These are phyloP conservation scores for Boletus smithii DNA, from an alignment of 1,284 basidiomycete species.

Conservation along the genomic window DNA sequence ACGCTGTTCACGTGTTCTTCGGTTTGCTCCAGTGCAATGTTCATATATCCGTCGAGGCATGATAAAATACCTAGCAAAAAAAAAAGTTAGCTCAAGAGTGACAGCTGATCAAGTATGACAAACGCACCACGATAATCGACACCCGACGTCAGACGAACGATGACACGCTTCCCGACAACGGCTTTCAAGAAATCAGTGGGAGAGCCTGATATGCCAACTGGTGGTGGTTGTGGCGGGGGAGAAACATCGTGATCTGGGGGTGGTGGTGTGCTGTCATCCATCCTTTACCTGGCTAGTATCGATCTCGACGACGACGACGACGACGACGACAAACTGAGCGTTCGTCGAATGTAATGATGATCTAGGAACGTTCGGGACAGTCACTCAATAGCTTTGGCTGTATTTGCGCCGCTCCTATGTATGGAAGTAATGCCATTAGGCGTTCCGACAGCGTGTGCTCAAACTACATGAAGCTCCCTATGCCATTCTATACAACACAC, in stretches of 20 bases:
- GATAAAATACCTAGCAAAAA: slow-evolving; percentile 85
- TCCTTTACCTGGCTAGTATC: slow-evolving; percentile 4
- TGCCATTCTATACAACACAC: slow-evolving; percentile 14
- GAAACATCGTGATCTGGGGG: slow-evolving; percentile 32
- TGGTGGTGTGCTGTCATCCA: slow-evolving; percentile 32
- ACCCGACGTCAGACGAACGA: slow-evolving; percentile 92
- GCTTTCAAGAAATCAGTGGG: slow-evolving; percentile 90
- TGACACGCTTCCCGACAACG: slow-evolving; percentile 93
- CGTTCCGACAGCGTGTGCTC: not conserved
- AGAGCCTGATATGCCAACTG: slow-evolving; percentile 59
- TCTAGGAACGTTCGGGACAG: too few species aligned
- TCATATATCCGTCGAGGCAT: slow-evolving; percentile 98
- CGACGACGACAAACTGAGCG: too few species aligned
- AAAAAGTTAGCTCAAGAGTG: slow-evolving; percentile 1
- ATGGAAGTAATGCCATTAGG: slow-evolving; percentile 7
- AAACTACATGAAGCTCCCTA: slow-evolving; percentile 18
- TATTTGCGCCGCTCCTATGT: slow-evolving; percentile 20
- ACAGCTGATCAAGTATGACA: not conserved
- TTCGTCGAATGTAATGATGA: too few species aligned
- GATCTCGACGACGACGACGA: not conserved
- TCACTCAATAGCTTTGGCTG: slow-evolving; percentile 15
- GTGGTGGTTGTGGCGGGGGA: slow-evolving; percentile 48
- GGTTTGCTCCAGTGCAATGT: slow-evolving; percentile 96
- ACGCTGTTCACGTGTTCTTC: slow-evolving; percentile 90
- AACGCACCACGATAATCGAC: slow-evolving; percentile 90